Evolutionary conservation across 2,329 filamentous ascomycete species (phyloP).

Genomic region (Fusarium aywerte): DNA sequence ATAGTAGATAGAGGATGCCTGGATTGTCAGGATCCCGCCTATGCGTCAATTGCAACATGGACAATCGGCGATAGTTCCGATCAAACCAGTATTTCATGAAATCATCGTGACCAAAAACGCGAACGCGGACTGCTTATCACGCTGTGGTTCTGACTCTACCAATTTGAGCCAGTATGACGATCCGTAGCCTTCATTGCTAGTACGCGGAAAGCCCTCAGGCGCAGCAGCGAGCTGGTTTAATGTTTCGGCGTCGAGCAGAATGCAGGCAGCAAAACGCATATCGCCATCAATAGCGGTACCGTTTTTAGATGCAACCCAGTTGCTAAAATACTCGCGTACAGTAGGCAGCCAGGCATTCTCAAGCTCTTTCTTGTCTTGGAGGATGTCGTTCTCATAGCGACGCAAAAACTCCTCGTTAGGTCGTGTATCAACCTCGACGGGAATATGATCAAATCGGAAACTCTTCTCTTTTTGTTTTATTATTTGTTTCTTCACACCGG

Average conservation of each 20-base stretch:
- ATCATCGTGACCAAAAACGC: rapidly evolving
- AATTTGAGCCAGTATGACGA: background rate
- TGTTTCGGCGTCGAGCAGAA: background rate
- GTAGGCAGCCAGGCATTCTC: background rate
- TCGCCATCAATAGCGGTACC: background rate
- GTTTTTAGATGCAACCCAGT: background rate
- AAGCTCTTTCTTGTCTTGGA: background rate
- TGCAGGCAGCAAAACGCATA: background rate
- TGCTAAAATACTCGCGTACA: background rate
- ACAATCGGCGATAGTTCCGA: background rate
- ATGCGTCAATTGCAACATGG: background rate
- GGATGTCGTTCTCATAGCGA: background rate
- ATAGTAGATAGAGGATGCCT: background rate
- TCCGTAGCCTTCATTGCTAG: background rate
- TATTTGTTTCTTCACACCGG: background rate
- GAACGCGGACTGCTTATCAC: background rate
- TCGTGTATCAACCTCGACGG: background rate
- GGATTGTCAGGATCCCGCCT: background rate
- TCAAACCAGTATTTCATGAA: background rate
- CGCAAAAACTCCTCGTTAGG: background rate
- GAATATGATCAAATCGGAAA: background rate
- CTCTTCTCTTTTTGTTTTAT: background rate
- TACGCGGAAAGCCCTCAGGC: background rate
- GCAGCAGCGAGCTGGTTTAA: background rate
- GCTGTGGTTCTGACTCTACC: background rate